A percentile compares a stretch with the other conserved stretches of the same genome.
phyloP scores from a whole-genome alignment of 805 yeast species.

The Candida railenensis region DNA sequence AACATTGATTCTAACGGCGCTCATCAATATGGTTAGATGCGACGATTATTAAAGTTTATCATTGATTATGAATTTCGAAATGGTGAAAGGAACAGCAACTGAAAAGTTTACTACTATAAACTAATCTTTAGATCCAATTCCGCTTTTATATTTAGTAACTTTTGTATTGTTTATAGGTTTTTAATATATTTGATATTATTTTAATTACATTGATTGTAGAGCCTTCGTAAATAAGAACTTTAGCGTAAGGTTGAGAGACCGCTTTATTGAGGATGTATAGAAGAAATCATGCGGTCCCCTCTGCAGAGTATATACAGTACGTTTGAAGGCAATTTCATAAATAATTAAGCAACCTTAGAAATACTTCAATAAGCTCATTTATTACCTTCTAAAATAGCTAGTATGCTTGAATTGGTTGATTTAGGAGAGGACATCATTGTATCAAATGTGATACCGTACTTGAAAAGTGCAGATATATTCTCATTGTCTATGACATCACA shows the following conservation, averaged over 20 bases:
- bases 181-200: no score
- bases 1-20: slow-evolving; percentile 1
- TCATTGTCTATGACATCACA: slow-evolving; percentile 39
- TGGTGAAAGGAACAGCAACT: not conserved
- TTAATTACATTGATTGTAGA: not conserved
- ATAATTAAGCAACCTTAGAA: not conserved
- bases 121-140: not conserved
- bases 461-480: slow-evolving; percentile 40
- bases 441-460: slow-evolving; percentile 27
- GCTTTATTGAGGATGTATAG: no score
- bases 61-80: not conserved
- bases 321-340: not conserved
- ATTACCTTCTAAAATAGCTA: not conserved
- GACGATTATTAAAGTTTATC: slow-evolving; percentile 1
- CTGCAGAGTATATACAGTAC: not conserved
- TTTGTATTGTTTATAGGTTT: not conserved
- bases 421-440: slow-evolving; percentile 43
- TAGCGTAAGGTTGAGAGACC: no score
- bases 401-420: slow-evolving; percentile 19
- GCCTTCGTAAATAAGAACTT: no score
- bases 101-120: not conserved
- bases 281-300: not conserved
- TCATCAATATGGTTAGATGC: slow-evolving; percentile 1
- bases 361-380: not conserved
- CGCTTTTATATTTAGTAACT: not conserved